phyloP scores from a whole-genome alignment of 2,329 filamentous ascomycete species.

The Fusarium metavorans region DNA sequence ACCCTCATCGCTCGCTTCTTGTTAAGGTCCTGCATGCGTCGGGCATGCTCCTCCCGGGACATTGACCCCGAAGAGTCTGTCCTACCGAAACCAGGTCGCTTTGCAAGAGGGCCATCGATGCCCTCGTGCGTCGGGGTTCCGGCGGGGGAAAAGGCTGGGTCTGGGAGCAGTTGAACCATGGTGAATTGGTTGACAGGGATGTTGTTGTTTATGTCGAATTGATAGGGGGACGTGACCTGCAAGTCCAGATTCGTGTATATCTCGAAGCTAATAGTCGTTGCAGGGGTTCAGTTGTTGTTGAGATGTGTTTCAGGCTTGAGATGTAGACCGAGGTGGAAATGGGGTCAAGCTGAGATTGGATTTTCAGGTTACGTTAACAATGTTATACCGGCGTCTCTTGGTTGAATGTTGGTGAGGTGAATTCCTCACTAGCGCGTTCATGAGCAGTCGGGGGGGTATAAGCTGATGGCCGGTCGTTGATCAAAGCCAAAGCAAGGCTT shows the following conservation, averaged over 20 bases:
- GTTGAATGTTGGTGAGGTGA: constrained; percentile 26
- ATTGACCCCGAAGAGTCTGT: constrained; percentile 44
- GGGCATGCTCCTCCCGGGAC: constrained; percentile 57
- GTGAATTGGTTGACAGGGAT: constrained; percentile 7
- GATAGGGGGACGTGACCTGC: not conserved
- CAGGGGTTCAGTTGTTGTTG: constrained; percentile 10
- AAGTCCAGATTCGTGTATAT: constrained; percentile 1
- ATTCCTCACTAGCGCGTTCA: constrained; percentile 45
- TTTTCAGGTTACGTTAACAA: constrained; percentile 40
- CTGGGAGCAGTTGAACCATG: constrained; percentile 51
- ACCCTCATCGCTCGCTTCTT: constrained; percentile 53
- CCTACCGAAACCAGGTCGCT: constrained; percentile 38
- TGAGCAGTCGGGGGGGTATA: constrained; percentile 39
- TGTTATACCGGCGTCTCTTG: constrained; percentile 33
- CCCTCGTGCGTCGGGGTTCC: constrained; percentile 41
- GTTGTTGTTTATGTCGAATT: constrained; percentile 7
- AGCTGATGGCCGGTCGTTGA: constrained; percentile 24
- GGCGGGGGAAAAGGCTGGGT: constrained; percentile 44
- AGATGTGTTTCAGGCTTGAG: constrained; percentile 14
- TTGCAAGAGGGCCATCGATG: constrained; percentile 35
- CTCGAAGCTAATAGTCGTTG: constrained; percentile 7
- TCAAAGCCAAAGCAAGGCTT: constrained; percentile 7
- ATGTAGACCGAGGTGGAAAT: constrained; percentile 16
- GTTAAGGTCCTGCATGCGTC: constrained; percentile 54
- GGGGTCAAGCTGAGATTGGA: constrained; percentile 7